phyloP scores from a whole-genome alignment of 495 filamentous ascomycete genomes.

The Lentithecium fluviatile region DNA sequence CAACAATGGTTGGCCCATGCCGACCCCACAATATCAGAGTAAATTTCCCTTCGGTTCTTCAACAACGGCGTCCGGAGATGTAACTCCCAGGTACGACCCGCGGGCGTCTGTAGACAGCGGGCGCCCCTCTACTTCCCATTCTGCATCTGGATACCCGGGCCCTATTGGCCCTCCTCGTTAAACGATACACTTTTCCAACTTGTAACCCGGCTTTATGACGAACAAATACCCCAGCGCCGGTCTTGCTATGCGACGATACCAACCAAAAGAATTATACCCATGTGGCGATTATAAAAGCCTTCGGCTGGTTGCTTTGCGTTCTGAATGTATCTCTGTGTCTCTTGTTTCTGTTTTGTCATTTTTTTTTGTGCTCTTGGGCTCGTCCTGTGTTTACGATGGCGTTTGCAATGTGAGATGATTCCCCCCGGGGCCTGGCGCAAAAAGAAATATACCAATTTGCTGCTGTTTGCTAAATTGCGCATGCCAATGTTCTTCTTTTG shows the following conservation, averaged over 20 bases:
- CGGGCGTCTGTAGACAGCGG: slow-evolving; percentile 85
- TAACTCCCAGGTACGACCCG: slow-evolving; percentile 45
- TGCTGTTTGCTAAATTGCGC: slow-evolving; percentile 22
- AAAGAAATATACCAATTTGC: slow-evolving; percentile 42
- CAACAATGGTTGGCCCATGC: slow-evolving; percentile 42
- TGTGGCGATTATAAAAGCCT: slow-evolving; percentile 34
- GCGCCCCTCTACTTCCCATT: slow-evolving; percentile 90
- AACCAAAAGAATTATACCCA: slow-evolving; percentile 39
- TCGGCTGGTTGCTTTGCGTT: slow-evolving; percentile 24
- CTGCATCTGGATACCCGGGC: slow-evolving; percentile 52
- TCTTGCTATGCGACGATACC: slow-evolving; percentile 19
- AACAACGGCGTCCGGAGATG: slow-evolving; percentile 34
- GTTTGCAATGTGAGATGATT: slow-evolving; percentile 28
- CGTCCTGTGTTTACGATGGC: slow-evolving; percentile 10
- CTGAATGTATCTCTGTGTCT: slow-evolving; percentile 13
- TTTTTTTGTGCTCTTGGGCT: not conserved
- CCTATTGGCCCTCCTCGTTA: slow-evolving; percentile 45
- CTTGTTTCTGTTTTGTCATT: slow-evolving; percentile 7
- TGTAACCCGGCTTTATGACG: slow-evolving; percentile 15
- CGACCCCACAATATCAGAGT: slow-evolving; percentile 31
- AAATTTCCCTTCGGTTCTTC: slow-evolving; percentile 36
- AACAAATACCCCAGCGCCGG: slow-evolving; percentile 34
- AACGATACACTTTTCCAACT: slow-evolving; percentile 32
- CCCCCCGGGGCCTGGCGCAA: slow-evolving; percentile 33
- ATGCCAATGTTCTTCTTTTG: slow-evolving; percentile 6